These are phyloP conservation scores for Hypoxylon sp. DNA, from an alignment of 2,329 filamentous ascomycete genomes.

Conservation along the genomic window DNA sequence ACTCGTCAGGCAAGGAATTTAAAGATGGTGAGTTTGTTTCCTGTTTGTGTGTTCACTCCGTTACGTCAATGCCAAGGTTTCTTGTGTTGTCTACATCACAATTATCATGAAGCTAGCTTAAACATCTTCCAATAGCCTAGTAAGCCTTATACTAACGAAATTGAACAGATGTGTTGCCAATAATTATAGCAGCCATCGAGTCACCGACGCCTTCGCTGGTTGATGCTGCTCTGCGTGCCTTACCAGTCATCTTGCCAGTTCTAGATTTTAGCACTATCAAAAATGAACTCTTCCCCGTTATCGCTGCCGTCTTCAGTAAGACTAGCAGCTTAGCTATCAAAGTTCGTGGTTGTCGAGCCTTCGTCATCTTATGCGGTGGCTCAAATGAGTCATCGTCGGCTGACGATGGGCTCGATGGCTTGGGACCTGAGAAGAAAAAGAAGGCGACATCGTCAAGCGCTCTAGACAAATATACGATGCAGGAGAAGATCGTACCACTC, in stretches of 20 bases:
- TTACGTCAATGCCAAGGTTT: neutral
- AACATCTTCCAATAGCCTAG: neutral
- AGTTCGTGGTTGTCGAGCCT: conserved; percentile 89
- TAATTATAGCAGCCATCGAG: conserved; percentile 86
- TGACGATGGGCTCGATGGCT: conserved; percentile 82
- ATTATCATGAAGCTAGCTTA: no score
- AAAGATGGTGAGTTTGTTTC: conserved; percentile 80
- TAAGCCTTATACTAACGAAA: conserved; percentile 46
- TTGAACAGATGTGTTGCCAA: conserved; percentile 82
- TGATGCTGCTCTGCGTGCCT: conserved; percentile 83
- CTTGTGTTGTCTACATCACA: no score
- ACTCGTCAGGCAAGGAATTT: conserved; percentile 91
- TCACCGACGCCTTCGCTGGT: conserved; percentile 91
- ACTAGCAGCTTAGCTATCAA: conserved; percentile 97
- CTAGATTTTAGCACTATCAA: conserved; percentile 98
- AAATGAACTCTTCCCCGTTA: conserved; percentile 94
- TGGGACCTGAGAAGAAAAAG: conserved; percentile 70
- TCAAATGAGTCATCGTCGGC: conserved; percentile 64
- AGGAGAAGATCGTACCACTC: conserved; percentile 94
- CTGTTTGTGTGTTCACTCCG: neutral
- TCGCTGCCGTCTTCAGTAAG: conserved; percentile 90
- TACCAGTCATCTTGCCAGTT: conserved; percentile 85
- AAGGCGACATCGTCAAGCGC: conserved; percentile 80
- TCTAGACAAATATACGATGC: conserved; percentile 97
- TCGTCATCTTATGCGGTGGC: conserved; percentile 90